These are phyloP conservation scores for Cystofilobasidium macerans DNA, from an alignment of 768 basidiomycete species.

Conservation along the genomic window DNA sequence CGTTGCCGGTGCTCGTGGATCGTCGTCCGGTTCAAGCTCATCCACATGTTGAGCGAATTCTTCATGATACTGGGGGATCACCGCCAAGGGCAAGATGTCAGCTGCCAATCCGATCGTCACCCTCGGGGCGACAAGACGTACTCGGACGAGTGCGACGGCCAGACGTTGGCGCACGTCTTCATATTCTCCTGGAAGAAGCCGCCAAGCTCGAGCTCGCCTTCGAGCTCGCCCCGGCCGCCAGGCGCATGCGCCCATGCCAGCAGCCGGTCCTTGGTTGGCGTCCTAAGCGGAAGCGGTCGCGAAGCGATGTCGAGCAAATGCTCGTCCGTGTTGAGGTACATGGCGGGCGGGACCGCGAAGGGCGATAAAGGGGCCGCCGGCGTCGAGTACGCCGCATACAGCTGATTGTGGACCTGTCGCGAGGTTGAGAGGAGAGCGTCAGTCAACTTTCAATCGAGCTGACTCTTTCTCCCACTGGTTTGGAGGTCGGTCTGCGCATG, in stretches of 20 bases:
- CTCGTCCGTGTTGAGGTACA: neutral
- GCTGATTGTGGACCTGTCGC: neutral
- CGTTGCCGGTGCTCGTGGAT: slow-evolving; percentile 32
- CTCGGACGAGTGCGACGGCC: slow-evolving; percentile 14
- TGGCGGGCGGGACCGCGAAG: neutral
- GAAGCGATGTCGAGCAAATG: slow-evolving; percentile 17
- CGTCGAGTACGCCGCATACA: neutral
- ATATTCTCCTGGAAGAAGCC: slow-evolving; percentile 18
- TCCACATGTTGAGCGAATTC: slow-evolving; percentile 33
- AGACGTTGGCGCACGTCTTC: slow-evolving; percentile 16
- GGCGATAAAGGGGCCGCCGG: neutral
- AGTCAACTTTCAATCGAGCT: too few species aligned
- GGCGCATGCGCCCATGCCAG: slow-evolving; percentile 21
- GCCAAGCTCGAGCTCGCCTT: slow-evolving; percentile 22
- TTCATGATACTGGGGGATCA: neutral
- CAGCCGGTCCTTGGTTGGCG: slow-evolving; percentile 2
- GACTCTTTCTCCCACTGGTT: too few species aligned
- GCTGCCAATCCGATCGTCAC: too few species aligned
- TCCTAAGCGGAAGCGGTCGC: slow-evolving; percentile 10
- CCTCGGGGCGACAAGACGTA: neutral
- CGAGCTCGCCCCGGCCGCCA: slow-evolving; percentile 20
- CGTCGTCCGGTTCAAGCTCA: slow-evolving; percentile 30
- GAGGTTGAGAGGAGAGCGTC: neutral
- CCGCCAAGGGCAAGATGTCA: neutral
- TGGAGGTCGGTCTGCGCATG: too few species aligned